Evolutionary conservation across 192 early-diverging fungal genomes (phyloP), one percentile per base, ranked within the genome.

Genomic region (Helicostylum pulchrum): DNA sequence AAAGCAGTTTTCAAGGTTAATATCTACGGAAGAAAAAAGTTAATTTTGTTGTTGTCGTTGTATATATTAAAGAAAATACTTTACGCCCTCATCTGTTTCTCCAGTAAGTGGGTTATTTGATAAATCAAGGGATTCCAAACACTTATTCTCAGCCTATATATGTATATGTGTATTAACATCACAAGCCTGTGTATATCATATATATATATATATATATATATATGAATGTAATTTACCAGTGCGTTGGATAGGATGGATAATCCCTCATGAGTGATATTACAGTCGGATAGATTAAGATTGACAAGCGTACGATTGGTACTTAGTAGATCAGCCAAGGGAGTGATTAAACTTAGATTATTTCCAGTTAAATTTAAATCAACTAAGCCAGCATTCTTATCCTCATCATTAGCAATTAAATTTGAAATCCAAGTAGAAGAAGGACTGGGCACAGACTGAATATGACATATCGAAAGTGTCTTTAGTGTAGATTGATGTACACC

Each of bases 191-290:
- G 19, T 26, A 31, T 43, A 50, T 3, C 49, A 14, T n/a, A n/a
- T n/a, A n/a, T n/a, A n/a, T n/a, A n/a, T n/a, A n/a, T n/a, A n/a
- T 3, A 36, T 17, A 5, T 42, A 20, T 26, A 7, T 7, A 19
- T 36, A 56, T 20, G 2, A 14, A 30, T 52, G 0, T 15, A 15
- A 53, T 68, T 43, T 78, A 84, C 82, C 56, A 85, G 62, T 36
- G 73, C 66, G 23, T 82, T 80, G 4, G 79, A 77, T 42, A 85
- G 34, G 15, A 71, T 32, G 9, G 21, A 32, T n/a, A 78, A 77
- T 23, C 82, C 78, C 4, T 72, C 67, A 36, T 67, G 57, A 34
- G 75, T 68, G 42, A 85, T 72, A 14, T 72, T 74, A 67, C 78
- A 78, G 32, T 85, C 60, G 15, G 71, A 50, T 26, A 83, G 36